phyloP scores from a whole-genome alignment of 2,329 filamentous ascomycete species.

The Cadophora luteo-olivacea region DNA sequence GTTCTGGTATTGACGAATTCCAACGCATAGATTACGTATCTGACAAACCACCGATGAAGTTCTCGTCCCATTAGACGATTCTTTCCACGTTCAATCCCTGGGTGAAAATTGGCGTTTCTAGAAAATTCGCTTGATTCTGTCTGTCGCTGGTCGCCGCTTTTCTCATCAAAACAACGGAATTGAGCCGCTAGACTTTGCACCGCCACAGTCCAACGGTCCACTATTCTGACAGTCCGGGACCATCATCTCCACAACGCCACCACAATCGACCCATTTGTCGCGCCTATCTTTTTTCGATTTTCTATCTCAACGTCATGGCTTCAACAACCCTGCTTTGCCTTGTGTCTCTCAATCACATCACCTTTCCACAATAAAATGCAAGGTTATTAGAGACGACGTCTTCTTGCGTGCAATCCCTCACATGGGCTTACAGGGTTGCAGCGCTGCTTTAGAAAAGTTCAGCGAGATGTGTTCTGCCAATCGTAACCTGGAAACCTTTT shows the following conservation, averaged over 20 bases:
- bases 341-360: neutral
- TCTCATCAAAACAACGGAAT: neutral
- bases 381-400: neutral
- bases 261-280: neutral
- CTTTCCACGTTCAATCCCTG: neutral
- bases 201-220: neutral
- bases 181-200: neutral
- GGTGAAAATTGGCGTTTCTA: neutral
- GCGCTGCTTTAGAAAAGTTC: neutral
- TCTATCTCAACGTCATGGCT: neutral
- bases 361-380: neutral
- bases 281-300: neutral
- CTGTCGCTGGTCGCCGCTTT: neutral
- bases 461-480: neutral
- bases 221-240: neutral
- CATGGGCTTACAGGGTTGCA: neutral
- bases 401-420: neutral
- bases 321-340: neutral
- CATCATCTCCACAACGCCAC: neutral
- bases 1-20: too few relatives aligned
- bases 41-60: too few relatives aligned
- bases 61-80: too few relatives aligned
- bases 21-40: too few relatives aligned
- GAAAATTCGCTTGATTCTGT: neutral
- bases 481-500: neutral